These are phyloP conservation scores for Solanum rostratum DNA, from an alignment of 257 asterid species.

Conservation along the genomic window DNA sequence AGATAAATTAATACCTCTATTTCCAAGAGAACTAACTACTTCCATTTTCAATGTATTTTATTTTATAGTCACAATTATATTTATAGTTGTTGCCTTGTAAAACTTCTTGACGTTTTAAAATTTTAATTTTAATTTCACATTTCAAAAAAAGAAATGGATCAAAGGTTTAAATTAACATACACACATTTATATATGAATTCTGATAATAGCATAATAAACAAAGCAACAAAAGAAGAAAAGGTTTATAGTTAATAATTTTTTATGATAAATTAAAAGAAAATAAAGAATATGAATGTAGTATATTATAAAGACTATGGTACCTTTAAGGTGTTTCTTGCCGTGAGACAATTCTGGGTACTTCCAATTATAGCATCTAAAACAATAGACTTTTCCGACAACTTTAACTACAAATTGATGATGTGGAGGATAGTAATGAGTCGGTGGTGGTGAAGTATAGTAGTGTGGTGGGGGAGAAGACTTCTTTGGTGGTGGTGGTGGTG, in stretches of 20 bases:
- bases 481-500: not conserved
- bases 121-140: not conserved
- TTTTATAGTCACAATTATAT: not conserved
- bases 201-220: not conserved
- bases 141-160: not conserved
- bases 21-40: not conserved
- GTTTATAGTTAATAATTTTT: not conserved
- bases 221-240: too few species aligned
- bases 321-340: constrained; percentile 58
- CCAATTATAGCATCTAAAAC: constrained; percentile 53
- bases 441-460: constrained; percentile 1
- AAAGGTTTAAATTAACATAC: not conserved
- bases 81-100: not conserved
- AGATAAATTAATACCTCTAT: not conserved
- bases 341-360: constrained; percentile 44
- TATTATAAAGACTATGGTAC: constrained; percentile 10
- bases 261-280: not conserved
- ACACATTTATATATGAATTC: not conserved
- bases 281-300: not conserved
- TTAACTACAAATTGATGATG: constrained; percentile 40
- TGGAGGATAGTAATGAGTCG: constrained; percentile 23
- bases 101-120: not conserved
- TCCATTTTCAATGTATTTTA: not conserved
- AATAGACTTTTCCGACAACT: constrained; percentile 67
- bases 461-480: not conserved